These are phyloP conservation scores for Leucoagaricus sp. DNA, from an alignment of 1,284 basidiomycete species.

Conservation along the genomic window DNA sequence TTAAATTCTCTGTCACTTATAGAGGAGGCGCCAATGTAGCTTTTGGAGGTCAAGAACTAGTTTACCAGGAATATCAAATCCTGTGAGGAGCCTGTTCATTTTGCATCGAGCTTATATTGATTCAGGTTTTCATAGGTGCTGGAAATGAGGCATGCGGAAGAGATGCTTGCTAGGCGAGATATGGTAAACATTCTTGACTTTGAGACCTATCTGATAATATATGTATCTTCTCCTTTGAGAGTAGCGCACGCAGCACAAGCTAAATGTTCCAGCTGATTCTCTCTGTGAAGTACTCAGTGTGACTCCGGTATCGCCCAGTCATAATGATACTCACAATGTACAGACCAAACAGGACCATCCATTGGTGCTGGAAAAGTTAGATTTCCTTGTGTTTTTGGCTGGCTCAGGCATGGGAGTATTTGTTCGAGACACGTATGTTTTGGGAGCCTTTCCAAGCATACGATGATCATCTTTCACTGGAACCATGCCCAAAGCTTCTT, in stretches of 20 bases:
- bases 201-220: constrained; percentile 14
- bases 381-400: neutral
- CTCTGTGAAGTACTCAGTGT: constrained; percentile 29
- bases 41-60: constrained; percentile 44
- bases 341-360: constrained; percentile 55
- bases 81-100: constrained; percentile 42
- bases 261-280: constrained; percentile 48
- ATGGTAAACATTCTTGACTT: neutral
- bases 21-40: constrained; percentile 28
- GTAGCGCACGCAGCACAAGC: constrained; percentile 54
- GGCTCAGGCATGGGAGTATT: neutral
- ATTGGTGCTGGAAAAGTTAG: neutral
- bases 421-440: constrained; percentile 6
- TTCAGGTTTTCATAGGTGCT: constrained; percentile 23
- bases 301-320: neutral
- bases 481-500: constrained; percentile 46
- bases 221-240: constrained; percentile 27
- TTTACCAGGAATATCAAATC: constrained; percentile 53
- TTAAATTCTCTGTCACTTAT: constrained; percentile 6
- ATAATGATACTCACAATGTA: constrained; percentile 46
- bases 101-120: neutral
- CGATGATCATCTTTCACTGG: constrained; percentile 28
- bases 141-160: constrained; percentile 21
- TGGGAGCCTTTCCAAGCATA: constrained; percentile 25
- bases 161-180: neutral